Evolutionary conservation across 208 protist species (phyloP).

Genomic region (Acanthamoeba castellanii): DNA sequence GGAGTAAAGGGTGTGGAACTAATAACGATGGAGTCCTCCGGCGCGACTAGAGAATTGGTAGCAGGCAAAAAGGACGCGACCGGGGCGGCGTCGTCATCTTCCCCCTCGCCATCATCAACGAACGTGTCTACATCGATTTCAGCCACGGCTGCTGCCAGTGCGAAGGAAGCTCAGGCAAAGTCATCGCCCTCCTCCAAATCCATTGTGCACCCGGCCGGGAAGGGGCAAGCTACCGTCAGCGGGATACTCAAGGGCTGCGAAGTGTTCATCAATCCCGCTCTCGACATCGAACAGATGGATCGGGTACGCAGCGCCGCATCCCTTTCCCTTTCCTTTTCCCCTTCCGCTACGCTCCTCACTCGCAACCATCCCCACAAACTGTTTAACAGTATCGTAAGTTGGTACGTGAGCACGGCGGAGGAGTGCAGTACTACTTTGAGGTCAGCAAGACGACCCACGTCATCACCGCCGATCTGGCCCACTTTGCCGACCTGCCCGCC

Average conservation of each 20-base stretch:
- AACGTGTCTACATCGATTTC: neutral
- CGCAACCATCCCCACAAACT: neutral
- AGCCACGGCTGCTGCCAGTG: neutral
- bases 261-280: conserved; percentile 53
- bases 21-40: neutral
- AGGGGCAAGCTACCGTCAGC: neutral
- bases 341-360: neutral
- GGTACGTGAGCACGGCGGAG: conserved; percentile 24
- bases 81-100: neutral
- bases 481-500: conserved; percentile 2
- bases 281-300: neutral
- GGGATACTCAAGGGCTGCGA: conserved; percentile 1
- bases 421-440: conserved; percentile 53
- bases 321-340: neutral
- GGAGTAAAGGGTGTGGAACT: too few species aligned
- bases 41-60: neutral
- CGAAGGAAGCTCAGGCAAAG: neutral
- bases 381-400: conserved; percentile 39
- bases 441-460: conserved; percentile 38
- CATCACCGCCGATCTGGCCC: conserved; percentile 15
- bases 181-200: neutral
- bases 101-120: neutral
- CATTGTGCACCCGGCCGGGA: neutral
- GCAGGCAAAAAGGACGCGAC: neutral
- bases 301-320: neutral